phyloP scores from a whole-genome alignment of 495 filamentous ascomycete genomes.

The Neurospora sp. region DNA sequence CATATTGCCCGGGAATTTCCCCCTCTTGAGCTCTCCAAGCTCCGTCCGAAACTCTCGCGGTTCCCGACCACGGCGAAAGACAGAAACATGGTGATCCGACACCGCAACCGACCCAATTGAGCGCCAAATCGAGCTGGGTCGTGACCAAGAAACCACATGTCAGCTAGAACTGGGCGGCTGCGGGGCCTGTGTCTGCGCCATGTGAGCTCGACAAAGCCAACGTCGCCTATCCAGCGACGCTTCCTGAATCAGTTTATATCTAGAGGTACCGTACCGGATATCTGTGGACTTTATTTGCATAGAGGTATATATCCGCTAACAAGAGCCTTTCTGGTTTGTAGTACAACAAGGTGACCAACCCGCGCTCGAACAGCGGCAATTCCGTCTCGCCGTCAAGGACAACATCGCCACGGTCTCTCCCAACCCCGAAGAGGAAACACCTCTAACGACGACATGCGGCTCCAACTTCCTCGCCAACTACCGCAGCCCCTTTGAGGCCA shows the following conservation, averaged over 20 bases:
- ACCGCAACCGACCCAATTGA: slow-evolving; percentile 6
- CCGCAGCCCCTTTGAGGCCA: slow-evolving; percentile 72
- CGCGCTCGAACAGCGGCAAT: slow-evolving; percentile 1
- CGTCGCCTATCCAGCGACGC: slow-evolving; percentile 13
- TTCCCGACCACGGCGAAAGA: not conserved
- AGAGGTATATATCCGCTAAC: not conserved
- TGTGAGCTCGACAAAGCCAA: slow-evolving; percentile 3
- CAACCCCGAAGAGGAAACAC: slow-evolving; percentile 10
- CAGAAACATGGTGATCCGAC: not conserved
- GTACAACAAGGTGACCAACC: not conserved
- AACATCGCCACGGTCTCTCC: slow-evolving; percentile 62
- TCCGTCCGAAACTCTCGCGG: not conserved
- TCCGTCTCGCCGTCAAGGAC: slow-evolving; percentile 68
- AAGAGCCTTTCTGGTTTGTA: not conserved
- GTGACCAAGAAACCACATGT: slow-evolving; percentile 9
- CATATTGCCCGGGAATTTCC: not conserved
- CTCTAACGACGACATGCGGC: slow-evolving; percentile 66
- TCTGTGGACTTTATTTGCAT: not conserved
- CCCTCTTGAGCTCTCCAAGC: not conserved
- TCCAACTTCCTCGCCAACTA: slow-evolving; percentile 65
- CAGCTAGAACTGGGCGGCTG: slow-evolving; percentile 10
- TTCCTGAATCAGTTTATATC: slow-evolving; percentile 23
- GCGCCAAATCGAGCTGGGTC: not conserved
- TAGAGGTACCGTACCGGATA: slow-evolving; percentile 3
- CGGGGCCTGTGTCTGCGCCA: slow-evolving; percentile 13